Percentiles rank a stretch among this genome's conserved stretches.
Conservation (phyloP, 2,329 filamentous ascomycete species). For the Xylariomycetidae sp. region DNA sequence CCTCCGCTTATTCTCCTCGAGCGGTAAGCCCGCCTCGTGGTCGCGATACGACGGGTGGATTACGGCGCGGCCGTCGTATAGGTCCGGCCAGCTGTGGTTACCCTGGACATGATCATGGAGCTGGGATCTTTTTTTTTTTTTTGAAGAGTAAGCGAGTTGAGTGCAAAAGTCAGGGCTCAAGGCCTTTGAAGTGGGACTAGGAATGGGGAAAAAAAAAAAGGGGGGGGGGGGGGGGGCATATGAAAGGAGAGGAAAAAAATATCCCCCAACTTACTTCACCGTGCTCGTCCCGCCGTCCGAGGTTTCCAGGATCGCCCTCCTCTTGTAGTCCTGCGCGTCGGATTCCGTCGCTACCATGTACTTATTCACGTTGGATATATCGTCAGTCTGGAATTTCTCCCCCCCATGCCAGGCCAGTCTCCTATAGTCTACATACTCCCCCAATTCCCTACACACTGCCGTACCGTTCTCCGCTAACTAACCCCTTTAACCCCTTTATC, state of each 20-base stretch:
- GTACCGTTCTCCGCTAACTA: no score
- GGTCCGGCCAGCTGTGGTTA: slow-evolving; percentile 21
- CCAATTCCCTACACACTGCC: no score
- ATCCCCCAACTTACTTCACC: slow-evolving; percentile 32
- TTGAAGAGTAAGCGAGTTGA: no score
- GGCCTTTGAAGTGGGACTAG: no score
- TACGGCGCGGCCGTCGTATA: slow-evolving; percentile 28
- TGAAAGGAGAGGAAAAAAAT: background rate
- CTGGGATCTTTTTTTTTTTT: slow-evolving; percentile 26
- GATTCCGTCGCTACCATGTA: slow-evolving; percentile 32
- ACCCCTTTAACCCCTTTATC: no score
- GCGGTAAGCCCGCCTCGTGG: slow-evolving; percentile 16
- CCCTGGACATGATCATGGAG: slow-evolving; percentile 27
- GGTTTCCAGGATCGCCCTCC: slow-evolving; percentile 26
- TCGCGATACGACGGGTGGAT: slow-evolving; percentile 22
- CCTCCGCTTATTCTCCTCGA: slow-evolving; percentile 22
- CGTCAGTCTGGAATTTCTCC: no score
- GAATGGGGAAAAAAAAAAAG: background rate
- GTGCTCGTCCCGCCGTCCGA: slow-evolving; percentile 30
- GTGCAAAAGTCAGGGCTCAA: no score
- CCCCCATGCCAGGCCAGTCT: no score
- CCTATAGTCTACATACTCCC: no score
- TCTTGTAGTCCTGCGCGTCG: slow-evolving; percentile 26
- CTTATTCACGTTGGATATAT: slow-evolving; percentile 9
- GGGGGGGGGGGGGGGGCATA: background rate